A percentile compares a stretch with the other conserved stretches of the same genome.
These are phyloP conservation scores for Hyaloscypha bicolor DNA, from an alignment of 495 filamentous ascomycete species.

Conservation along the genomic window DNA sequence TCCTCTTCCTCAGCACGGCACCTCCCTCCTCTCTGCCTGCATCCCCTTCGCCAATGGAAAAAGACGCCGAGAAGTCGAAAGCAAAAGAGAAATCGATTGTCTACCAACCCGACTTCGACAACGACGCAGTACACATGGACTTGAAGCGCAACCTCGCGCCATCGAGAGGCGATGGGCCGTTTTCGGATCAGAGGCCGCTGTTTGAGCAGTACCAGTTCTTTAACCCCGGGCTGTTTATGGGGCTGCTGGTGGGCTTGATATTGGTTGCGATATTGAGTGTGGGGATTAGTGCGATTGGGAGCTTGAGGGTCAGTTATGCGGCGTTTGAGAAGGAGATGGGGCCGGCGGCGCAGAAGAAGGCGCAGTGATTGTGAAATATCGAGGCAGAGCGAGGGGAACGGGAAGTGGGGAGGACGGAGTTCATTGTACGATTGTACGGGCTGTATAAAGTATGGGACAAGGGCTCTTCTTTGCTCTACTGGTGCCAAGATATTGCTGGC, in stretches of 20 bases:
- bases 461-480: not conserved
- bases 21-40: not conserved
- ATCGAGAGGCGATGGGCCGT: conserved; percentile 36
- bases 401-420: no score
- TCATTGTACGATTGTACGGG: no score
- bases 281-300: conserved; percentile 72
- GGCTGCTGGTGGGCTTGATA: conserved; percentile 65
- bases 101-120: not conserved
- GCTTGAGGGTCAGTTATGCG: conserved; percentile 85
- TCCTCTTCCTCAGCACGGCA: not conserved
- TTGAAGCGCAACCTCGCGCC: conserved; percentile 45
- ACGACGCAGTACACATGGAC: conserved; percentile 44
- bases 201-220: conserved; percentile 95
- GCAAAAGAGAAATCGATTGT: not conserved
- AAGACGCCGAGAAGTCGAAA: no score
- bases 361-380: conserved; percentile 50
- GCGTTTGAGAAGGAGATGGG: conserved; percentile 98
- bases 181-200: conserved; percentile 54
- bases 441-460: conserved; percentile 16
- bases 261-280: conserved; percentile 76
- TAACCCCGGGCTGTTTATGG: conserved; percentile 84
- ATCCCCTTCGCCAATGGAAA: not conserved
- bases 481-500: not conserved
- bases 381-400: no score
- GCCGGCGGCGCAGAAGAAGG: conserved; percentile 79